Base-by-base conservation (phyloP, 2,329 filamentous ascomycete genomes). In the Leptodontidium sp. region DNA sequence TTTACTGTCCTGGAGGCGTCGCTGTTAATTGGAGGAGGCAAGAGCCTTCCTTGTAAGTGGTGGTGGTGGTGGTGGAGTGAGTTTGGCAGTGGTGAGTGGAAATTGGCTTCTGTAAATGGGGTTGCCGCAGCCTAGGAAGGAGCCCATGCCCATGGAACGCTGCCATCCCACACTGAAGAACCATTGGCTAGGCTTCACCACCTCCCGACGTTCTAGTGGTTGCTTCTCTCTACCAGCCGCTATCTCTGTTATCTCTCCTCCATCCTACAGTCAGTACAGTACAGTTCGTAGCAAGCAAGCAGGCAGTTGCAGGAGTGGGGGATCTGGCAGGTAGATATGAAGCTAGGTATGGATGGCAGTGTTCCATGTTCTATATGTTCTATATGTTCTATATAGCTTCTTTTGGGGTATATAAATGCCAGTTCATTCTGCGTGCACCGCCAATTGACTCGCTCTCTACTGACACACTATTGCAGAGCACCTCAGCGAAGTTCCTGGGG, bases 221-320 rank as follows among this genome's bases (percentile, higher is more conserved):
- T 43, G 57, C 35, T 45, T 43, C 35, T 26, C 21, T 67, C 52
- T 64, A 24, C 29, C 35, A 49, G 45, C 66, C 55, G 55, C 59
- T 69, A 69, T 67, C 64, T 67, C 49, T 61, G 61, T 62, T 62
- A 62, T 62, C 59, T 49, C 26, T 50, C 11, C 57, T 45, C 12
- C 12, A 59, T 59, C 57, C 57, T 21, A 59, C 21, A 21, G 21
- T 21, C 21, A 21, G 21, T 21, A 21, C 21, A 21, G 21, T 21
- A 21, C 21, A 21, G 21, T 21, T 21, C 21, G 21, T 21, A 21
- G 21, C 21, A 21, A 21, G 21, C 21, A 21, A 21, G 21, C 21
- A 21, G 21, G 57, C 57, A 59, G 38, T 43, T 59, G 35, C 35
- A 59, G 57, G 21, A 43, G 24, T 15, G 26, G 21, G 35, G 35